A percentile compares a stretch with the other conserved stretches of the same genome.
These are phyloP conservation scores for Auriscalpium vulgare DNA, from an alignment of 768 basidiomycete species.

Conservation along the genomic window DNA sequence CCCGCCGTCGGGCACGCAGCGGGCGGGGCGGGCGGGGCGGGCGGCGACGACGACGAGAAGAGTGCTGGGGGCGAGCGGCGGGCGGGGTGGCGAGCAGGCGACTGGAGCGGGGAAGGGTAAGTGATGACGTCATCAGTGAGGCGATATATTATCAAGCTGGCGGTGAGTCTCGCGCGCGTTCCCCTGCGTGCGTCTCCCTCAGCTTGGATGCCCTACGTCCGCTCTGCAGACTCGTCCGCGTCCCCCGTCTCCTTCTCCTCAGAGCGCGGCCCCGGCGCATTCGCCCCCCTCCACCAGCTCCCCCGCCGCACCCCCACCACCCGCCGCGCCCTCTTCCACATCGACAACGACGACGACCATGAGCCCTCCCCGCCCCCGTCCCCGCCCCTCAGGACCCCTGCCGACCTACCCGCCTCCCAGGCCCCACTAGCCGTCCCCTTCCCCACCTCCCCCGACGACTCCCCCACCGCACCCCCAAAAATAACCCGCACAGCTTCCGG, in stretches of 20 bases:
- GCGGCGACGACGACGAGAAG: neutral
- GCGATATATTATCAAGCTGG: slow-evolving; percentile 4
- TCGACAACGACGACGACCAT: slow-evolving; percentile 10
- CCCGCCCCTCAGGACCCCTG: neutral
- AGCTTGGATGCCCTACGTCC: slow-evolving; percentile 14
- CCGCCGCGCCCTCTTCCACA: slow-evolving; percentile 14
- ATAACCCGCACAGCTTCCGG: slow-evolving; percentile 19
- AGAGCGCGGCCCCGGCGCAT: slow-evolving; percentile 11
- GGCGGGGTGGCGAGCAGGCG: too few species aligned
- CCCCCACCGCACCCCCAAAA: neutral
- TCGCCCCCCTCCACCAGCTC: slow-evolving; percentile 7
- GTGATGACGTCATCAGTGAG: neutral
- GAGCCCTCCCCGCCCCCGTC: slow-evolving; percentile 9
- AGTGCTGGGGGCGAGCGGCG: neutral
- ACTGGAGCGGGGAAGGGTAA: neutral
- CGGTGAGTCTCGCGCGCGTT: neutral
- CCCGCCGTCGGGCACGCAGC: neutral
- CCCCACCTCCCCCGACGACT: neutral
- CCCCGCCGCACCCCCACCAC: neutral
- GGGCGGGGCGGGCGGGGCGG: neutral
- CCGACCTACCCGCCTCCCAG: neutral
- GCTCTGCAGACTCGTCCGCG: neutral
- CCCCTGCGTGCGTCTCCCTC: neutral
- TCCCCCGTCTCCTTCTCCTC: slow-evolving; percentile 9
- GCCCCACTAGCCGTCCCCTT: slow-evolving; percentile 3